Conservation (phyloP, 345 rosid genomes). For the Syzygium aqueum region DNA sequence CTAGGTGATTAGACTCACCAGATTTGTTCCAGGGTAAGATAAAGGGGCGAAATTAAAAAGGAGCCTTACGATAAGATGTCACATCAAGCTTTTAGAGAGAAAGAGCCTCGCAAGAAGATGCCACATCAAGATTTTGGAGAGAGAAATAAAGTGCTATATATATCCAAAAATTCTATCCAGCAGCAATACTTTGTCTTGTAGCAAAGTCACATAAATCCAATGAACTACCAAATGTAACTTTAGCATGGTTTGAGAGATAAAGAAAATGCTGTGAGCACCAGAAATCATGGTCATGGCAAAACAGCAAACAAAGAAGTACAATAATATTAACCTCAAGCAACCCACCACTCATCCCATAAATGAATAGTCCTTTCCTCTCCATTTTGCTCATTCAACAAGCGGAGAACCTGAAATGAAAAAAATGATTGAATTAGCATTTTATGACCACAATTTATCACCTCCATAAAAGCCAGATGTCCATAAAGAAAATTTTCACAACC, state of each 20-base stretch:
- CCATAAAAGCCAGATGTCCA: neutral
- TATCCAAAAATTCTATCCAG: neutral
- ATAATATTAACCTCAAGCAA: neutral
- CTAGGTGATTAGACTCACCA: neutral
- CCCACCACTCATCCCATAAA: slow-evolving; percentile 85
- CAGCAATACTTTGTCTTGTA: neutral
- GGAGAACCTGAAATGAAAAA: slow-evolving; percentile 58
- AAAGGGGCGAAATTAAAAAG: neutral
- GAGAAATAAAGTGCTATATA: neutral
- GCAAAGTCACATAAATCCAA: neutral
- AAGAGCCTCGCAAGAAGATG: neutral
- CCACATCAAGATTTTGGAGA: neutral
- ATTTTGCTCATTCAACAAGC: slow-evolving; percentile 72
- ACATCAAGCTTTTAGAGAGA: neutral
- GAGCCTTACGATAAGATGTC: neutral
- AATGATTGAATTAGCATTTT: neutral
- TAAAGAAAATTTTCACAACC: slow-evolving; percentile 30
- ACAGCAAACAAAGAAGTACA: neutral
- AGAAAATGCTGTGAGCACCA: neutral
- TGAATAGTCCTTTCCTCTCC: slow-evolving; percentile 74
- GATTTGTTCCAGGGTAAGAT: neutral
- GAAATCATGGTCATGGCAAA: neutral
- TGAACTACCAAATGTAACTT: neutral
- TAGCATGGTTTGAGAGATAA: neutral
- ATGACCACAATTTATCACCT: neutral